Evolutionary conservation across 441 rosid species (phyloP).

Genomic region (Aquilaria agallochum): DNA sequence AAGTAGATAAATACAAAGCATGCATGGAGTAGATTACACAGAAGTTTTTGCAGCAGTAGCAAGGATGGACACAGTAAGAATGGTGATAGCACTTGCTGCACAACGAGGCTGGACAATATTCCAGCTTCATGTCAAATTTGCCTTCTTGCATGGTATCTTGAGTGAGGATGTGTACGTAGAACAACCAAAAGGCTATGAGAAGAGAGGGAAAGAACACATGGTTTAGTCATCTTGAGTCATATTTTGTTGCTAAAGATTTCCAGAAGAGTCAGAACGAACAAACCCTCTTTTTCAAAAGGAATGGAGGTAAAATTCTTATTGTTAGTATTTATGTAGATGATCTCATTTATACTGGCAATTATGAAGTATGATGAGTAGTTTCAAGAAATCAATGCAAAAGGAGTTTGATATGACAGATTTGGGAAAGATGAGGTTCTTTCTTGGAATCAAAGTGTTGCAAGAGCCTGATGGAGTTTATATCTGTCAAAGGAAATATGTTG

Average conservation of each 20-base stretch:
- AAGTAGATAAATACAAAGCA: constrained; percentile 10
- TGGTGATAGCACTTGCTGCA: not conserved
- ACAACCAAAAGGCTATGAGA: constrained; percentile 6
- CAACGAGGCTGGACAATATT: not conserved
- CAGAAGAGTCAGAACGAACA: not conserved
- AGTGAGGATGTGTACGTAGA: not conserved
- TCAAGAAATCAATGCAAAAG: too few species aligned
- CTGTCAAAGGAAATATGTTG: not conserved
- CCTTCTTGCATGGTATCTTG: not conserved
- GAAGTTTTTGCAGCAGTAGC: constrained; percentile 5
- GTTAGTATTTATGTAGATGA: constrained; percentile 3
- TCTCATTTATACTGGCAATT: not conserved
- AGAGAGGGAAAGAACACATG: not conserved
- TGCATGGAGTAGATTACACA: not conserved
- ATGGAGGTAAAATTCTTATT: not conserved
- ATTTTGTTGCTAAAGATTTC: not conserved
- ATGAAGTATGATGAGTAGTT: too few species aligned
- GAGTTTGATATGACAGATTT: not conserved
- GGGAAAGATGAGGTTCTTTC: too few species aligned
- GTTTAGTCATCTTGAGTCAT: not conserved
- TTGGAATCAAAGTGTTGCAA: too few species aligned
- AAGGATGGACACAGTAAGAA: not conserved
- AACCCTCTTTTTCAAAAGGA: constrained; percentile 1
- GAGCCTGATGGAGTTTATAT: too few species aligned
- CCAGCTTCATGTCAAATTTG: constrained; percentile 5